Base-by-base conservation (phyloP, 2,329 filamentous ascomycete species). In the Helicocarpus griseus region DNA sequence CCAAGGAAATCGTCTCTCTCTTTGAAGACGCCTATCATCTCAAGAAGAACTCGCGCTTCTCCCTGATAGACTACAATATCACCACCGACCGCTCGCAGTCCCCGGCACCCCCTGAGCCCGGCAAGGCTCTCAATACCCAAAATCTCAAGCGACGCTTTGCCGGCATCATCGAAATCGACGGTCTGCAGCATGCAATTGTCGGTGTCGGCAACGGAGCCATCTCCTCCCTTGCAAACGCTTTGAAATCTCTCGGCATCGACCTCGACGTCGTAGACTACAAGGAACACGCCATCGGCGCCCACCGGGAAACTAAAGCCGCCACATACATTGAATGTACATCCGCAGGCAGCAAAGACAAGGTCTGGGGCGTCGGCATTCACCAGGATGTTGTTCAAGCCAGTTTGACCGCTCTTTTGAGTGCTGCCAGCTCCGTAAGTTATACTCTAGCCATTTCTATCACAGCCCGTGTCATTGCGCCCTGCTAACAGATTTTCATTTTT, bases 251-350 rank as follows among this genome's bases (percentile, higher is more conserved):
- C 31, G 87, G 88, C 53, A 85, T 97, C 57, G 85, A 94, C 63
- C 76, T 97, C 22, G 91, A 97, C 64, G 89, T 97, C 48, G 81
- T 84, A 43, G 89, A 96, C 68, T 97, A 97, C 76, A 95, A 94
- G 75, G 93, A 97, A 70, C 91, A 97, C 71, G 86, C 90, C 26
- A 89, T 97, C 60, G 89, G 89, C 58, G 76, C 78, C 48, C 88
- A 87, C 55, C 80, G 82, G 52, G 81, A 89, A 55, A 88, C 91
- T 58, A 94, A 94, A 74, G 91, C 91, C n/a, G 91, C 89, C 1
- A 88, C 90, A 2, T 97, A 94, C 66, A 95, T 97, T 57, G 87
- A 96, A 69, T 95, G 89, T 70, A 89, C 79, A 26, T 78, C 83
- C 19, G 71, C 79, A 3, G 81, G 79, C 44, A 84, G 77, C 56